Evolutionary conservation across 2,329 filamentous ascomycete genomes (phyloP).

Genomic region (Aspergillus fumigatiaffinis): DNA sequence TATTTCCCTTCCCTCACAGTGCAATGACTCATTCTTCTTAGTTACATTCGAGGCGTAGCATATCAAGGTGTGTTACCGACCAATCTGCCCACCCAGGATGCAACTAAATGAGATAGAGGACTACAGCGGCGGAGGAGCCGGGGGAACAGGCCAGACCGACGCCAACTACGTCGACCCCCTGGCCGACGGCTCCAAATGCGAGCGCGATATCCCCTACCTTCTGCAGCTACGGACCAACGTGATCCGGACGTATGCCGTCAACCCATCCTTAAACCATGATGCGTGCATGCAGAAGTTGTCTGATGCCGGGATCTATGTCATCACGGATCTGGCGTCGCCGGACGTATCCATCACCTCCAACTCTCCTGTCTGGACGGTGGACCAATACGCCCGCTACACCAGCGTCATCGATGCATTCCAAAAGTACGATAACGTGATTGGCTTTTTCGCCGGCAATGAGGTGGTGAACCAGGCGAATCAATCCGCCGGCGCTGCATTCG

Average conservation of each 20-base stretch:
- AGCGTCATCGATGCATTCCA: conserved; percentile 75
- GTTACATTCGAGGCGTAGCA: conserved; percentile 86
- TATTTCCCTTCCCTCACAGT: background rate
- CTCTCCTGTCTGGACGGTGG: conserved; percentile 71
- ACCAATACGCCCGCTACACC: conserved; percentile 76
- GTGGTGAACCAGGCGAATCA: conserved; percentile 87
- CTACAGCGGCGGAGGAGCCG: conserved; percentile 34
- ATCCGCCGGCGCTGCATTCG: conserved; percentile 84
- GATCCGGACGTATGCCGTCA: conserved; percentile 91
- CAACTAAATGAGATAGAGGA: conserved; percentile 14
- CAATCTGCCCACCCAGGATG: background rate
- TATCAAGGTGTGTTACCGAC: conserved; percentile 64
- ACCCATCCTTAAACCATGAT: conserved; percentile 73
- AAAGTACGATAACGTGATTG: conserved; percentile 85
- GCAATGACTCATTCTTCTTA: conserved; percentile 20
- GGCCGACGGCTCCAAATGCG: conserved; percentile 65
- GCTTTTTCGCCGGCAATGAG: conserved; percentile 98
- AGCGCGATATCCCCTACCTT: conserved; percentile 81
- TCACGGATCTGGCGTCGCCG: conserved; percentile 86
- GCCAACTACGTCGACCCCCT: conserved; percentile 76
- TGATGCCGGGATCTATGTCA: conserved; percentile 87
- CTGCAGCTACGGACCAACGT: conserved; percentile 78
- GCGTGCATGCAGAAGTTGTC: conserved; percentile 80
- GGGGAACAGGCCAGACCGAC: conserved; percentile 14
- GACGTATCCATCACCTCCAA: conserved; percentile 78